Percentiles rank a stretch among this genome's conserved stretches.
Conservation (phyloP, 441 rosid genomes). For the Croton setiger region DNA sequence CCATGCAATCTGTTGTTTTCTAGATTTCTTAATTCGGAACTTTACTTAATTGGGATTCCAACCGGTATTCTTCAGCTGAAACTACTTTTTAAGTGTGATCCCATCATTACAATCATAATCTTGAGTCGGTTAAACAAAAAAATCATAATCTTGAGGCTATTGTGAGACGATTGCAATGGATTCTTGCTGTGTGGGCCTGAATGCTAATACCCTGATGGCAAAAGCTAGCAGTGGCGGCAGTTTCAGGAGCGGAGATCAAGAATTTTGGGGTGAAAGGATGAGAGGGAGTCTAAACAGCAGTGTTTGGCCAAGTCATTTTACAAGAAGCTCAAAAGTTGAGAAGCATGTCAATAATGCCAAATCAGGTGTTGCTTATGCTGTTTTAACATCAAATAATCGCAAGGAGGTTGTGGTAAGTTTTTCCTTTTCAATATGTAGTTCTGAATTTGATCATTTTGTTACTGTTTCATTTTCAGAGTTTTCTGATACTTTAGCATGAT, state of each 20-base stretch:
- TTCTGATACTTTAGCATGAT: not conserved
- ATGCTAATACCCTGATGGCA: constrained; percentile 33
- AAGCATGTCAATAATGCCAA: constrained; percentile 33
- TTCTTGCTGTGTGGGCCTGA: constrained; percentile 46
- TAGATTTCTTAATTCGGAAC: constrained; percentile 32
- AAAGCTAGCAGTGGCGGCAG: constrained; percentile 27
- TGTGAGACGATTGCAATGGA: constrained; percentile 45
- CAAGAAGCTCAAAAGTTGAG: constrained; percentile 33
- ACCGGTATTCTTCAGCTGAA: constrained; percentile 18
- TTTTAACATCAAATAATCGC: constrained; percentile 54
- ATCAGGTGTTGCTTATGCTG: constrained; percentile 44
- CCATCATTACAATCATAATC: constrained; percentile 12
- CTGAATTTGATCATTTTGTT: not conserved
- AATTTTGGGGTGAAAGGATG: constrained; percentile 56
- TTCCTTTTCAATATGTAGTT: not conserved
- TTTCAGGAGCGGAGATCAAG: constrained; percentile 33
- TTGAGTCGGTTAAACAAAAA: no score
- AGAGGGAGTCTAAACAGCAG: constrained; percentile 39
- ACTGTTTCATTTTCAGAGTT: not conserved
- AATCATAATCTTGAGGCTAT: constrained; percentile 5
- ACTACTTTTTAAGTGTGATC: constrained; percentile 13
- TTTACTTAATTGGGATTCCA: constrained; percentile 21
- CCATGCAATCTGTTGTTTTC: constrained; percentile 42
- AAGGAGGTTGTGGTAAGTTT: constrained; percentile 53
- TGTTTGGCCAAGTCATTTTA: constrained; percentile 28